A percentile compares a stretch with the other conserved stretches of the same genome.
phyloP scores from a whole-genome alignment of 2,329 filamentous ascomycete species.

The Neofusicoccum laricinum region DNA sequence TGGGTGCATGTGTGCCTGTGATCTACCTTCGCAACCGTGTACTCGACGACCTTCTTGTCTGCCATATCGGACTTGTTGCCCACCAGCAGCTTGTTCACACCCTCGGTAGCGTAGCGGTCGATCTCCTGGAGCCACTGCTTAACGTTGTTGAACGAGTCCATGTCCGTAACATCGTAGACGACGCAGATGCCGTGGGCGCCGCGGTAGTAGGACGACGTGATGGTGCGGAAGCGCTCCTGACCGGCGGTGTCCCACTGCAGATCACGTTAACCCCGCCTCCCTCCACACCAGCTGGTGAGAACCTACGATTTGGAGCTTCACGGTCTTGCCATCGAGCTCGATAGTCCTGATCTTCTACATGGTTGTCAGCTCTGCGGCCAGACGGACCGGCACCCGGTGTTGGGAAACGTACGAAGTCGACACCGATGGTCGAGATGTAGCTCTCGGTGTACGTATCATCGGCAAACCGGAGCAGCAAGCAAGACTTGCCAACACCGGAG shows the following conservation, averaged over 20 bases:
- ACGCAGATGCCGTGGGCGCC: constrained; percentile 99
- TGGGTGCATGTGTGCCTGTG: neutral
- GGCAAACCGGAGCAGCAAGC: constrained; percentile 93
- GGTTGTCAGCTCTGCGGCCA: constrained; percentile 30
- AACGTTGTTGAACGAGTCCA: constrained; percentile 99
- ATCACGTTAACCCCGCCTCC: constrained; percentile 19
- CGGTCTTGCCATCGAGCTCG: constrained; percentile 98
- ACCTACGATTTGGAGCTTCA: constrained; percentile 98
- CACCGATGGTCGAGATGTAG: constrained; percentile 99
- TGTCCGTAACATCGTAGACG: constrained; percentile 99
- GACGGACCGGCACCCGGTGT: constrained; percentile 14
- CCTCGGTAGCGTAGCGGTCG: constrained; percentile 97
- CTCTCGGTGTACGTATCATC: constrained; percentile 99
- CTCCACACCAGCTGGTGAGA: constrained; percentile 15
- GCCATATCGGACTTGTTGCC: constrained; percentile 99
- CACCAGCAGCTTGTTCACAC: constrained; percentile 98
- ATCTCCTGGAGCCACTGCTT: constrained; percentile 99
- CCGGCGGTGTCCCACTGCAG: constrained; percentile 96
- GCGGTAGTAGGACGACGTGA: constrained; percentile 99
- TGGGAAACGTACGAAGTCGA: constrained; percentile 80
- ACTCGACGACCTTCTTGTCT: constrained; percentile 99
- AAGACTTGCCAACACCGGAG: constrained; percentile 99
- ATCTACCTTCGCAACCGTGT: constrained; percentile 95
- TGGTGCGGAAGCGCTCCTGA: constrained; percentile 99
- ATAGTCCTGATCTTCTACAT: constrained; percentile 97